Evolutionary conservation across 1,139 yeast species (phyloP).

Genomic region (Geotrichum klebahnii): DNA sequence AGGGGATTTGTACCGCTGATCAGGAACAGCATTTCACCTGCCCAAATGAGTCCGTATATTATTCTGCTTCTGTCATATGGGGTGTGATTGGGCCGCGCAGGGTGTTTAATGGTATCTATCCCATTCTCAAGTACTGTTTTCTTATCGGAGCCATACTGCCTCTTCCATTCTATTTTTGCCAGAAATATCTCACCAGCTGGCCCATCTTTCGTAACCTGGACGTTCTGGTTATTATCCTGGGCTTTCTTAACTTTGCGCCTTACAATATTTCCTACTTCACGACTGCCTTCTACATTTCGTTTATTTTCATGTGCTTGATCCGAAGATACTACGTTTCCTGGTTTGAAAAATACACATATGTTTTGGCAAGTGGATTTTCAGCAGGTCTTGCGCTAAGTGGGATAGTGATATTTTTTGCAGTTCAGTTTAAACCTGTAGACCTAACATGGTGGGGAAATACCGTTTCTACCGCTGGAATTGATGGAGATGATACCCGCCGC

Average conservation of each 20-base stretch:
- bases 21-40: constrained; percentile 35
- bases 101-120: constrained; percentile 49
- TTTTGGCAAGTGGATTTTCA: constrained; percentile 51
- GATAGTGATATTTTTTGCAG: constrained; percentile 48
- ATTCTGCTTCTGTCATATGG: constrained; percentile 55
- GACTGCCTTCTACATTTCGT: constrained; percentile 51
- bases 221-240: constrained; percentile 51
- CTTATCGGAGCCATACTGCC: constrained; percentile 50
- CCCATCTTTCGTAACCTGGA: constrained; percentile 47
- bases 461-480: constrained; percentile 44
- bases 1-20: constrained; percentile 30
- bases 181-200: constrained; percentile 46
- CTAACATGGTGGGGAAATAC: constrained; percentile 60
- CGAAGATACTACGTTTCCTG: constrained; percentile 47
- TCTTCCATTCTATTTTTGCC: constrained; percentile 43
- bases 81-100: constrained; percentile 66
- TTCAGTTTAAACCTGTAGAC: constrained; percentile 42
- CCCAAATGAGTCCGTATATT: constrained; percentile 46
- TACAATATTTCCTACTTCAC: constrained; percentile 51
- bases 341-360: constrained; percentile 52
- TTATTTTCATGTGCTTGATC: constrained; percentile 50
- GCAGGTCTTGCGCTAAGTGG: constrained; percentile 56
- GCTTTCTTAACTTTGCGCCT: constrained; percentile 38
- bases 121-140: constrained; percentile 49
- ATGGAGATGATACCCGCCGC: constrained; percentile 43